Evolutionary conservation across 371 early-diverging fungal genomes (phyloP).

Genomic region (Mucor saturninus): DNA sequence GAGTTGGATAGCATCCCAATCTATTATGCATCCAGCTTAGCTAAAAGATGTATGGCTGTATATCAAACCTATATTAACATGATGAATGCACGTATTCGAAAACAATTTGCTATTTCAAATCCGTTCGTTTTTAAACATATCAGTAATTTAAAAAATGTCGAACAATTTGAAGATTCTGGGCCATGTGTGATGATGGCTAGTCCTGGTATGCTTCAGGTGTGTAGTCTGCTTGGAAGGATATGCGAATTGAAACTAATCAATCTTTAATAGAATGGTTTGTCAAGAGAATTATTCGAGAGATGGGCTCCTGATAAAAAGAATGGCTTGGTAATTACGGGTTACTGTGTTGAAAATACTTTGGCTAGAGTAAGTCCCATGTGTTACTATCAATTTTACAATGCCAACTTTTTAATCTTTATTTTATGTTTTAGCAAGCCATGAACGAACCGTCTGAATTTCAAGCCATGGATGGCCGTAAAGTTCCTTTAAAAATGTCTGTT

Average conservation of each 20-base stretch:
- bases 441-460: slow-evolving; percentile 95
- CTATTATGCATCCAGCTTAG: slow-evolving; percentile 97
- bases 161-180: slow-evolving; percentile 96
- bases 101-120: slow-evolving; percentile 91
- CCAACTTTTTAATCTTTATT: neutral
- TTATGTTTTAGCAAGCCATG: slow-evolving; percentile 72
- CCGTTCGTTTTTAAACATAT: slow-evolving; percentile 99
- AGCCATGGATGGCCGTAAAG: slow-evolving; percentile 84
- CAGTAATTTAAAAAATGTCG: slow-evolving; percentile 89
- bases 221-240: slow-evolving; percentile 34
- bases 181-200: slow-evolving; percentile 99
- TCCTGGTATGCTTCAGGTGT: slow-evolving; percentile 98
- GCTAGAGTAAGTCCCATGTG: slow-evolving; percentile 77
- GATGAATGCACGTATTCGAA: slow-evolving; percentile 98
- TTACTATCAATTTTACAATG: neutral
- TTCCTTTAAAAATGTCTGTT: slow-evolving; percentile 93
- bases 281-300: slow-evolving; percentile 96
- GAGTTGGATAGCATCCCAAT: slow-evolving; percentile 97
- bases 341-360: slow-evolving; percentile 99
- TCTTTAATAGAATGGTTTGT: slow-evolving; percentile 84
- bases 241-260: neutral
- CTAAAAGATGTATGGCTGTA: slow-evolving; percentile 98
- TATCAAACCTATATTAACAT: slow-evolving; percentile 99
- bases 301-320: slow-evolving; percentile 98
- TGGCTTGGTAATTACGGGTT: slow-evolving; percentile 98